phyloP scores from a whole-genome alignment of 2,329 filamentous ascomycete species.

The Xylariaceae sp. region DNA sequence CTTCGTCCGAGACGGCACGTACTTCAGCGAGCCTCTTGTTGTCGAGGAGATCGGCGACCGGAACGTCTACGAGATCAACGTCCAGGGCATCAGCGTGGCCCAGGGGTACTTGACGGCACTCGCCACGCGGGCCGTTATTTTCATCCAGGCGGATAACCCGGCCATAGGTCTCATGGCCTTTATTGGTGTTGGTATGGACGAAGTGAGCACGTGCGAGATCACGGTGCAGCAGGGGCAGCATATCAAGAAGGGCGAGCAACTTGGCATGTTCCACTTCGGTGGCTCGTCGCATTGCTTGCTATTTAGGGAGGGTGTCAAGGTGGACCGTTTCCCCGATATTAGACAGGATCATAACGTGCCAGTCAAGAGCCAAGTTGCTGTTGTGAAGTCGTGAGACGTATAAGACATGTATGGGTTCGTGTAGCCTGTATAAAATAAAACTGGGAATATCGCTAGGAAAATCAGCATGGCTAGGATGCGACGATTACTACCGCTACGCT shows the following conservation, averaged over 20 bases:
- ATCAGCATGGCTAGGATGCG: too few relatives aligned
- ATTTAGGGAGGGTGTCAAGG: conserved; percentile 63
- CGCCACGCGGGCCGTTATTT: conserved; percentile 73
- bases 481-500: too few relatives aligned
- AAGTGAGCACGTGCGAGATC: conserved; percentile 76
- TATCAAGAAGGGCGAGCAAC: conserved; percentile 72
- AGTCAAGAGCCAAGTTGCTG: conserved; percentile 36
- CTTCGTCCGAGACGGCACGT: conserved; percentile 61
- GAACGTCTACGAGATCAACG: conserved; percentile 35
- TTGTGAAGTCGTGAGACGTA: conserved; percentile 28
- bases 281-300: conserved; percentile 73
- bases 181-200: conserved; percentile 76
- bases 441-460: too few relatives aligned
- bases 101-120: conserved; percentile 72
- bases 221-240: conserved; percentile 70
- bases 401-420: background rate
- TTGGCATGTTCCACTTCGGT: conserved; percentile 84
- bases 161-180: conserved; percentile 73
- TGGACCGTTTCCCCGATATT: conserved; percentile 41
- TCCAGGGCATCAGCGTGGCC: conserved; percentile 48
- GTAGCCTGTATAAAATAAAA: too few relatives aligned
- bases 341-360: conserved; percentile 36
- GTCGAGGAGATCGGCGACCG: conserved; percentile 45
- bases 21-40: conserved; percentile 61
- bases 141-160: conserved; percentile 73